A percentile compares a stretch with the other conserved stretches of the same genome.
Evolutionary conservation across 352 stramenopile species (phyloP).

Genomic region (Elongisporangium senticosum): DNA sequence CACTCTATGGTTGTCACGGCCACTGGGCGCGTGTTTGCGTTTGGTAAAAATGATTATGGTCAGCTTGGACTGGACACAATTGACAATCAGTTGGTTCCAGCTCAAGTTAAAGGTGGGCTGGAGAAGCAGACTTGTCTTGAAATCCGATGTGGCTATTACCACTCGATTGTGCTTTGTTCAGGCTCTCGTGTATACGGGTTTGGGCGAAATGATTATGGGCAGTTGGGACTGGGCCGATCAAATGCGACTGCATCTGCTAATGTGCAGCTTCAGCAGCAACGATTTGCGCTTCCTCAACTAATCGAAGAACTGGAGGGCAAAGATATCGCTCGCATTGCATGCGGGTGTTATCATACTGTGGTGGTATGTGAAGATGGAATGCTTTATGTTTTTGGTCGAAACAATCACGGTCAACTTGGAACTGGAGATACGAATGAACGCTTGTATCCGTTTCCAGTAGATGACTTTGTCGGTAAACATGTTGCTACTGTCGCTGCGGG

Average conservation of each 20-base stretch:
- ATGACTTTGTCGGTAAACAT: slow-evolving; percentile 87
- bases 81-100: slow-evolving; percentile 59
- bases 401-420: slow-evolving; percentile 92
- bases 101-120: slow-evolving; percentile 42
- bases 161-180: slow-evolving; percentile 78
- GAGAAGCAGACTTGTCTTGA: slow-evolving; percentile 71
- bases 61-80: slow-evolving; percentile 82
- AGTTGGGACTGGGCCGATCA: slow-evolving; percentile 77
- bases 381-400: slow-evolving; percentile 91
- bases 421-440: slow-evolving; percentile 88
- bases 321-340: slow-evolving; percentile 78
- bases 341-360: slow-evolving; percentile 90
- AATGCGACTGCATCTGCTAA: slow-evolving; percentile 30
- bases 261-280: slow-evolving; percentile 64
- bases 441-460: slow-evolving; percentile 79
- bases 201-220: slow-evolving; percentile 92
- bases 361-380: slow-evolving; percentile 85
- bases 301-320: slow-evolving; percentile 78
- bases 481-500: slow-evolving; percentile 86
- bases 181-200: slow-evolving; percentile 80
- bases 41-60: slow-evolving; percentile 94
- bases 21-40: slow-evolving; percentile 66
- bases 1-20: slow-evolving; percentile 81
- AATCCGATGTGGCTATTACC: slow-evolving; percentile 90
- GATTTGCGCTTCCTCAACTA: slow-evolving; percentile 48